phyloP scores from a whole-genome alignment of 371 early-diverging fungal species.

The Saksenaea vasiformis region DNA sequence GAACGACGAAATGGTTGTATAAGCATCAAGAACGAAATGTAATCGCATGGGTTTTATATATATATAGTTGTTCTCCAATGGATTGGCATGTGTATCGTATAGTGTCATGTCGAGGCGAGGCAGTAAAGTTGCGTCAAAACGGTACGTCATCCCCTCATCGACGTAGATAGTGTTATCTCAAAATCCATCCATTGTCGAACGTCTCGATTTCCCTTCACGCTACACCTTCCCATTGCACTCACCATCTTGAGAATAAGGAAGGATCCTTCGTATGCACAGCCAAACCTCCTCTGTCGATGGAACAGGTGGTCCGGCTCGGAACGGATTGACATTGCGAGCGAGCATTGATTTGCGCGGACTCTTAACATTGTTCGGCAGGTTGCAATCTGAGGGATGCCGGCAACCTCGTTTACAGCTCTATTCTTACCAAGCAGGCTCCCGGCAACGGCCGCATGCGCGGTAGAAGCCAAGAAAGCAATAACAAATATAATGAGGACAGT shows the following conservation, averaged over 20 bases:
- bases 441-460: too few relatives aligned
- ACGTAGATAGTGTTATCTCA: neutral
- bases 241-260: conserved; percentile 14
- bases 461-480: too few relatives aligned
- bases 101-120: neutral
- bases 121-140: conserved; percentile 25
- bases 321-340: neutral
- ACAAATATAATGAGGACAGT: too few relatives aligned
- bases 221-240: conserved; percentile 10
- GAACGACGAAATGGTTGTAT: neutral
- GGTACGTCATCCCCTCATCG: too few relatives aligned
- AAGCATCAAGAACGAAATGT: neutral
- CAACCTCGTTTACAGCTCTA: too few relatives aligned
- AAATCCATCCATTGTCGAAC: neutral
- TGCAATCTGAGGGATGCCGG: too few relatives aligned
- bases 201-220: neutral
- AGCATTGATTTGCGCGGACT: too few relatives aligned
- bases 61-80: too few relatives aligned
- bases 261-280: neutral
- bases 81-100: neutral
- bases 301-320: neutral
- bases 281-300: neutral
- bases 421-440: too few relatives aligned
- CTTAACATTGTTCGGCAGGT: too few relatives aligned
- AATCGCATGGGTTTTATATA: too few relatives aligned